phyloP scores from a whole-genome alignment of 225 moss, liverwort and hornwort genomes.

The Thuidium tamariscinum region DNA sequence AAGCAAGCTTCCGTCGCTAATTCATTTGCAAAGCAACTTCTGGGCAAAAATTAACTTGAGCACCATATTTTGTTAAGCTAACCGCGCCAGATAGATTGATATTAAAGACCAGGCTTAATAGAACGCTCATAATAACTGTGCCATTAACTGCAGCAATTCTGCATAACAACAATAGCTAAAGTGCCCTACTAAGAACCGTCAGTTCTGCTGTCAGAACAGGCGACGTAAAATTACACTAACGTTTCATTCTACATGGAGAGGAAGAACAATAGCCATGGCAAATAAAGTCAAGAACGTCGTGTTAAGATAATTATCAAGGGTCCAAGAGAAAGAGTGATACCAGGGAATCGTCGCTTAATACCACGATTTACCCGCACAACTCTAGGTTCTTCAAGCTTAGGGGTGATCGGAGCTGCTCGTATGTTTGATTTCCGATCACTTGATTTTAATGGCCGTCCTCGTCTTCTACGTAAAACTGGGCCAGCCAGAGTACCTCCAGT shows the following conservation, averaged over 20 bases:
- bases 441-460: slow-evolving; percentile 31
- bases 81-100: not conserved
- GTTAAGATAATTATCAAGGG: not conserved
- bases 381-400: slow-evolving; percentile 45
- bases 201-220: not conserved
- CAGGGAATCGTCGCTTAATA: slow-evolving; percentile 43
- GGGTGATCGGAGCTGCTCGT: slow-evolving; percentile 37
- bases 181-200: not conserved
- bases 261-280: not conserved
- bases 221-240: not conserved
- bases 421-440: slow-evolving; percentile 11
- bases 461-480: slow-evolving; percentile 21
- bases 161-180: not conserved
- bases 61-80: not conserved
- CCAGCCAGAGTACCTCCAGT: slow-evolving; percentile 15
- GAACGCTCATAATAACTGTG: not conserved
- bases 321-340: slow-evolving; percentile 1
- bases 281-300: not conserved
- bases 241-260: not conserved
- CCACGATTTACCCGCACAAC: slow-evolving; percentile 51
- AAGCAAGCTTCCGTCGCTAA: not conserved
- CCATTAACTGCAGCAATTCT: not conserved
- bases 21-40: not conserved
- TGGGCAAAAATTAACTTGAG: not conserved
- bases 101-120: not conserved